A percentile compares a stretch with the other conserved stretches of the same genome.
phyloP scores from a whole-genome alignment of 345 rosid species.

The Hibiscus trionum region DNA sequence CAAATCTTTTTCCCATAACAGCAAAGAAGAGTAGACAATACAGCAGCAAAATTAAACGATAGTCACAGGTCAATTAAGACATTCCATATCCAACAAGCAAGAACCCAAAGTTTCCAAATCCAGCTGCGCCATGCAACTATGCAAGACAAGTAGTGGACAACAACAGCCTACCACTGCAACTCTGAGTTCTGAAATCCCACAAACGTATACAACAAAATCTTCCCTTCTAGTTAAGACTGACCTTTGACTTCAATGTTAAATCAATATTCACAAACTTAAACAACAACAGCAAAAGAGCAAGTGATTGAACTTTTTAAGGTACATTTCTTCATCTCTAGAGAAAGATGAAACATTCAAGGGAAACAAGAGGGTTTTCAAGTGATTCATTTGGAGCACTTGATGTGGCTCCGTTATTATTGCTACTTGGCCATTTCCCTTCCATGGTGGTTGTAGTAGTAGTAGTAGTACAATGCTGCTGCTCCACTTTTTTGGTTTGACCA shows the following conservation, averaged over 20 bases:
- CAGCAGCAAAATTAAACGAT: not conserved
- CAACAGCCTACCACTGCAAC: not conserved
- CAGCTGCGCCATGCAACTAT: not conserved
- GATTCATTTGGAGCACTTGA: conserved; percentile 34
- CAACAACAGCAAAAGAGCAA: too few species aligned
- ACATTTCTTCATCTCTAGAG: conserved; percentile 27
- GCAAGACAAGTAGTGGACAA: not conserved
- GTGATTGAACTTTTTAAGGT: not conserved
- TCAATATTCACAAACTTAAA: not conserved
- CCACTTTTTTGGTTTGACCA: conserved; percentile 4
- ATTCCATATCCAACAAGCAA: not conserved
- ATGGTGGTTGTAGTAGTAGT: not conserved
- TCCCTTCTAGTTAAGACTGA: not conserved
- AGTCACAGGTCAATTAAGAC: not conserved
- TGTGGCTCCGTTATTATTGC: not conserved
- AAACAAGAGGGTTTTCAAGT: conserved; percentile 74
- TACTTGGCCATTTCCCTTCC: conserved; percentile 17
- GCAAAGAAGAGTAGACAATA: not conserved
- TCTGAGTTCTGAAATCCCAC: not conserved
- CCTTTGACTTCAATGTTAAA: not conserved
- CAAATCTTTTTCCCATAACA: not conserved
- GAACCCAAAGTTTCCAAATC: not conserved
- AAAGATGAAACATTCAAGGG: conserved; percentile 86
- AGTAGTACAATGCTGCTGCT: not conserved
- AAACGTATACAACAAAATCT: not conserved